Percentiles rank a stretch among this genome's conserved stretches.
These are phyloP conservation scores for Kodamaea laetipori DNA, from an alignment of 805 yeast species.

Conservation along the genomic window DNA sequence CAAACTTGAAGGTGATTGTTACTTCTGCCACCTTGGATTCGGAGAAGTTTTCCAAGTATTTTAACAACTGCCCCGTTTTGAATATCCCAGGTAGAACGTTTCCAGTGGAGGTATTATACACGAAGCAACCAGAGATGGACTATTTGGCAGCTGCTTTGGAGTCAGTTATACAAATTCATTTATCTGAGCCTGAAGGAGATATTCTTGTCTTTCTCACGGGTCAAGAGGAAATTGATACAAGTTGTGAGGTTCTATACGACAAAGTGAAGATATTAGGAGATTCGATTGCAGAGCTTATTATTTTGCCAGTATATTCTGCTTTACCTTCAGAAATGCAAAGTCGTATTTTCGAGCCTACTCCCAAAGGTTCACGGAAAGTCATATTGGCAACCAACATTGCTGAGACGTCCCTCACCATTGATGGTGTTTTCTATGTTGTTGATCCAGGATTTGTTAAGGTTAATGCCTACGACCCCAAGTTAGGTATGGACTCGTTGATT, in stretches of 20 bases:
- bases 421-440: conserved; percentile 86
- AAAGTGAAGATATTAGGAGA: conserved; percentile 66
- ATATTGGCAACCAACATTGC: conserved; percentile 96
- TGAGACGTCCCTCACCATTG: conserved; percentile 94
- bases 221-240: conserved; percentile 91
- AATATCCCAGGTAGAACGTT: conserved; percentile 87
- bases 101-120: conserved; percentile 83
- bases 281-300: conserved; percentile 63
- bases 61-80: conserved; percentile 78
- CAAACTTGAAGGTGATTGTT: conserved; percentile 73
- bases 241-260: conserved; percentile 72
- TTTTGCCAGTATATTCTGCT: conserved; percentile 88
- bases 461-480: conserved; percentile 81
- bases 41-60: conserved; percentile 76
- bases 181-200: conserved; percentile 77
- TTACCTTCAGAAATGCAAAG: conserved; percentile 90
- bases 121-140: conserved; percentile 83
- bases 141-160: conserved; percentile 83
- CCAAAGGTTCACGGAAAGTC: conserved; percentile 79
- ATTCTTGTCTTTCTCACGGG: conserved; percentile 85
- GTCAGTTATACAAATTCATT: conserved; percentile 82
- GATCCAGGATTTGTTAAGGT: conserved; percentile 95
- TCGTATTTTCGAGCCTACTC: conserved; percentile 86
- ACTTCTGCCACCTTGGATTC: conserved; percentile 95
- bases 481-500: conserved; percentile 87